These are phyloP conservation scores for Halophytophthora polymorphica DNA, from an alignment of 352 stramenopile species.

Conservation along the genomic window DNA sequence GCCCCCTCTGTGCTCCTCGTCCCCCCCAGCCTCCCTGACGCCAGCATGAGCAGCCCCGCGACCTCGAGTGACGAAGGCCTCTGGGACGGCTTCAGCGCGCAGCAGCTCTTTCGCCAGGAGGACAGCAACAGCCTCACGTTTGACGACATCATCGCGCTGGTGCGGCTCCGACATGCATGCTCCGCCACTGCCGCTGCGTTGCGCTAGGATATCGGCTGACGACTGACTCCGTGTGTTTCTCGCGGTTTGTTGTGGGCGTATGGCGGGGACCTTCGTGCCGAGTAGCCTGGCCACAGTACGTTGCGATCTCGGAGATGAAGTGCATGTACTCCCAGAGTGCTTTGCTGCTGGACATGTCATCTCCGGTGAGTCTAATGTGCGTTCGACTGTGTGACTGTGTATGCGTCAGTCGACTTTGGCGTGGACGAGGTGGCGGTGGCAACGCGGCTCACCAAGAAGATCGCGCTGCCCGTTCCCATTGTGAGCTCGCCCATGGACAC, in stretches of 20 bases:
- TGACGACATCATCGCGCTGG: slow-evolving; percentile 84
- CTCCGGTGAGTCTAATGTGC: not conserved
- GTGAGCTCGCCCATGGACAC: slow-evolving; percentile 99
- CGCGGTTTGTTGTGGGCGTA: not conserved
- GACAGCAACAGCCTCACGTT: slow-evolving; percentile 77
- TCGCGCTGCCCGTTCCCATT: slow-evolving; percentile 92
- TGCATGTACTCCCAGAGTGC: no score
- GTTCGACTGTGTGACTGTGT: not conserved
- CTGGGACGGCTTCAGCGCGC: slow-evolving; percentile 62
- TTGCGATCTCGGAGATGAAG: no score
- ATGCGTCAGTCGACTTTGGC: slow-evolving; percentile 86
- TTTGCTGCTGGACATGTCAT: not conserved
- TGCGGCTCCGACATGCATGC: slow-evolving; percentile 21
- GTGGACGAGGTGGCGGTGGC: slow-evolving; percentile 93
- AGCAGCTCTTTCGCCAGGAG: slow-evolving; percentile 70
- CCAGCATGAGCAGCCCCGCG: slow-evolving; percentile 9
- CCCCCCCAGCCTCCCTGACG: not conserved
- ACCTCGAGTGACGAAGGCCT: slow-evolving; percentile 29
- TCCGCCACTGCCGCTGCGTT: not conserved
- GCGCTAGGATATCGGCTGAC: no score
- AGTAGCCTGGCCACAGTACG: slow-evolving; percentile 67
- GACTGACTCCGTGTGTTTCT: not conserved
- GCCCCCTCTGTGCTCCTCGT: not conserved
- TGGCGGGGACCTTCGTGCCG: not conserved
- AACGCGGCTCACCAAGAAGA: slow-evolving; percentile 88